phyloP scores from a whole-genome alignment of 2,329 filamentous ascomycete species.

The Aureobasidium subglaciale region DNA sequence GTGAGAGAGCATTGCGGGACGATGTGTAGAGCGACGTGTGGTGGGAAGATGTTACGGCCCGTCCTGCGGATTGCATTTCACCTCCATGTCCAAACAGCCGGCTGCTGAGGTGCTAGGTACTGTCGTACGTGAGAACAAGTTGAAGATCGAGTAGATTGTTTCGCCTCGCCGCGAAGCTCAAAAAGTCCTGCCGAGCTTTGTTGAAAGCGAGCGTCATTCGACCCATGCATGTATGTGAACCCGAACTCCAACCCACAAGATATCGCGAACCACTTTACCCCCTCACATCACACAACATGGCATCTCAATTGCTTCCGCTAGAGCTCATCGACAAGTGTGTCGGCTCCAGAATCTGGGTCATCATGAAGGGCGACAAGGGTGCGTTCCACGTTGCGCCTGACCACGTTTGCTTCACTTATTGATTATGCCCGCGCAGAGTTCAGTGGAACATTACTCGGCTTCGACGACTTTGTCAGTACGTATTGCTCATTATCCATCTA shows the following conservation, averaged over 20 bases:
- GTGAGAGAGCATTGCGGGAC: background rate
- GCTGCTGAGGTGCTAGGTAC: background rate
- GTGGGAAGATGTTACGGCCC: slow-evolving; percentile 4
- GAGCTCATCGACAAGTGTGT: slow-evolving; percentile 99
- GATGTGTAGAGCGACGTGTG: background rate
- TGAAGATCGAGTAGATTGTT: too few species aligned
- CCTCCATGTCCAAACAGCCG: slow-evolving; percentile 9
- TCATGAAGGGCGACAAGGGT: slow-evolving; percentile 99
- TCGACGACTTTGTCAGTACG: slow-evolving; percentile 99
- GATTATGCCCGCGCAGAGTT: slow-evolving; percentile 59
- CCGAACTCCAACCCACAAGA: background rate
- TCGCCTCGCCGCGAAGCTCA: too few species aligned
- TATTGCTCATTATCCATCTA: slow-evolving; percentile 32
- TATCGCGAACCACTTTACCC: background rate
- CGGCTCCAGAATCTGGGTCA: slow-evolving; percentile 93
- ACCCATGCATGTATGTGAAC: background rate
- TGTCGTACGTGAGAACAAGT: too few species aligned
- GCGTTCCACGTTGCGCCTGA: slow-evolving; percentile 17
- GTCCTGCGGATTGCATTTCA: slow-evolving; percentile 13
- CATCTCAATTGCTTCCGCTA: slow-evolving; percentile 31
- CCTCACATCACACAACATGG: slow-evolving; percentile 11
- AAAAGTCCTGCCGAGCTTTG: background rate
- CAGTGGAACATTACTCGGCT: slow-evolving; percentile 85
- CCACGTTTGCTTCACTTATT: slow-evolving; percentile 18
- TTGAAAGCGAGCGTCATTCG: slow-evolving; percentile 2